phyloP scores from a whole-genome alignment of 306 rosid genomes.

The Lathyrus oleraceus region DNA sequence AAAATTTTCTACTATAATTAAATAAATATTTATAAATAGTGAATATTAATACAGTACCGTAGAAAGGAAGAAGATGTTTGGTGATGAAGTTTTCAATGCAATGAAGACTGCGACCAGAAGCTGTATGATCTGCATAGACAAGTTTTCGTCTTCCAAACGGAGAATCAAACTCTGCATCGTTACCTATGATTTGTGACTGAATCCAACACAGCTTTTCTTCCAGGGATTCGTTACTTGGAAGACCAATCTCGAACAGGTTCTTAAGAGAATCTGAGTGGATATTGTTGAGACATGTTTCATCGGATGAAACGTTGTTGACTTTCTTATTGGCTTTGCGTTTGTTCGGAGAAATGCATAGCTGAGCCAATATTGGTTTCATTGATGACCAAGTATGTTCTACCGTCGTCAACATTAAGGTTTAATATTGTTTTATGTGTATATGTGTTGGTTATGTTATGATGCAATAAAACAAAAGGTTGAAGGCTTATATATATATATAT shows the following conservation, averaged over 20 bases:
- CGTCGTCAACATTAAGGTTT: not conserved
- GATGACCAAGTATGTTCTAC: not conserved
- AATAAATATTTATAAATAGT: too few relatives aligned
- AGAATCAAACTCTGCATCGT: conserved; percentile 51
- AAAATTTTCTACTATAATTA: too few relatives aligned
- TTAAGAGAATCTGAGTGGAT: conserved; percentile 26
- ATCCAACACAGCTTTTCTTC: conserved; percentile 57
- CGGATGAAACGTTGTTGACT: not conserved
- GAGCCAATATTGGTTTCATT: not conserved
- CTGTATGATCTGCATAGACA: conserved; percentile 87
- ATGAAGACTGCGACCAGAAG: conserved; percentile 71
- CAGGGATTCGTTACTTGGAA: conserved; percentile 28
- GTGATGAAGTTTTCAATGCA: conserved; percentile 62
- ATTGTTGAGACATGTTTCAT: conserved; percentile 11
- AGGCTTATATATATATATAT: too few relatives aligned
- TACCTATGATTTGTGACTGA: conserved; percentile 62
- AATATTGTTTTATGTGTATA: too few relatives aligned
- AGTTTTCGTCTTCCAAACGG: conserved; percentile 61
- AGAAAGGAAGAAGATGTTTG: conserved; percentile 72
- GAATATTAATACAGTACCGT: conserved; percentile 40
- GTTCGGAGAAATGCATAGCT: not conserved
- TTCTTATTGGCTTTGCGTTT: not conserved
- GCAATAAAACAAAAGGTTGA: too few relatives aligned
- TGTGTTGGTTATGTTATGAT: too few relatives aligned
- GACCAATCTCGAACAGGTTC: conserved; percentile 31